Evolutionary conservation across 1,284 basidiomycete genomes (phyloP), one percentile per base, ranked within the genome.

Genomic region (Ustilago nuda): DNA sequence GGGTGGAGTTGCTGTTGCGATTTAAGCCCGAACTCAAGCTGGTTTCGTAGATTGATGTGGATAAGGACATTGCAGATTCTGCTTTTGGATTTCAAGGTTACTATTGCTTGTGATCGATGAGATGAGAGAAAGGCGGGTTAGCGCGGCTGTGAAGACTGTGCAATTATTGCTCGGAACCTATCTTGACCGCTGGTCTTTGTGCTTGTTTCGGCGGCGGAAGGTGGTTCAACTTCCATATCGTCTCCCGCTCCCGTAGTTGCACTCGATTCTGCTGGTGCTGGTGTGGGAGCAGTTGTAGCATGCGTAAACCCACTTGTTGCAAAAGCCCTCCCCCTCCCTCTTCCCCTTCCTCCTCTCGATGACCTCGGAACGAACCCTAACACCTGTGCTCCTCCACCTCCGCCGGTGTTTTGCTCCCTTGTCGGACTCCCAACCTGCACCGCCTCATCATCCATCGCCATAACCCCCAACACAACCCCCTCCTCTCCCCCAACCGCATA

Each of bases 1-100:
- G 37, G 76, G 75, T 6, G 82, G 82, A 12, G 59, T 81, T 3
- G 82, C 82, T 1, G 61, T 65, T 0, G 82, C 81, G 48, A 77
- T 82, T 41, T 84, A 56, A 50, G 13, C 23, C 45, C n/a, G 23
- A 30, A 32, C 27, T 27, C 23, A 27, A 27, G 23, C 23, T 27
- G 30, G n/a, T 23, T 41, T 12, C n/a, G 17, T 41, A 41, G 39
- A 41, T 37, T 37, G 36, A 37, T 37, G 36, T 37, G 23, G 23
- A 27, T 27, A 27, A 27, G 23, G 23, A 27, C 23, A 3, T 27
- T 27, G 23, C 23, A 27, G 23, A 27, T 27, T 27, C 23, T 27
- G 23, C 23, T 27, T 27, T 27, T 27, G 23, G 23, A 27, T 3
- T 27, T 27, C 23, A 27, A 27, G 23, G 23, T 27, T 27, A 27